Conservation (phyloP, 495 filamentous ascomycete species). For the Aspergillus biplanus region DNA sequence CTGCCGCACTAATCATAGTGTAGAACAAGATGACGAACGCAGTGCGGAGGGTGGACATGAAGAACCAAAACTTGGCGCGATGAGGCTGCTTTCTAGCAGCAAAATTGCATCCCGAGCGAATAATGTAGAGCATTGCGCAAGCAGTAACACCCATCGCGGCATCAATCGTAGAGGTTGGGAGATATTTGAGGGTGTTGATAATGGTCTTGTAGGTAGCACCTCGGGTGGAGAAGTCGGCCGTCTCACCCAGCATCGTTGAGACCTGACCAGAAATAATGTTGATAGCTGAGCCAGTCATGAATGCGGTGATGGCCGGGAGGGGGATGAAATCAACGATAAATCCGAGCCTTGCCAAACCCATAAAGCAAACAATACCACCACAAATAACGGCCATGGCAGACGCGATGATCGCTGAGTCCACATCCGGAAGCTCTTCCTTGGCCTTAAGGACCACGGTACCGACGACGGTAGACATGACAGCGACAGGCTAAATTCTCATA, state of each 20-base stretch:
- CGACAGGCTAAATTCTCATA: slow-evolving; percentile 69
- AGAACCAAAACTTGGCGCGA: slow-evolving; percentile 81
- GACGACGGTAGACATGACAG: slow-evolving; percentile 89
- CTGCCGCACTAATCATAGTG: slow-evolving; percentile 86
- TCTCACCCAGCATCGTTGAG: slow-evolving; percentile 82
- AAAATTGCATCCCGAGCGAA: slow-evolving; percentile 70
- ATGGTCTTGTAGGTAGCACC: slow-evolving; percentile 82
- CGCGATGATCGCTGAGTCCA: slow-evolving; percentile 66
- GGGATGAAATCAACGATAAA: slow-evolving; percentile 98
- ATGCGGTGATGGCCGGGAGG: slow-evolving; percentile 86
- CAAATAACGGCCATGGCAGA: slow-evolving; percentile 79
- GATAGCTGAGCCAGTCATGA: slow-evolving; percentile 97
- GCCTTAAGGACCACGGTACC: slow-evolving; percentile 76
- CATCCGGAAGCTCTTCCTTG: slow-evolving; percentile 57
- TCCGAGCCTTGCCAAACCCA: slow-evolving; percentile 80
- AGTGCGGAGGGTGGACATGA: slow-evolving; percentile 83
- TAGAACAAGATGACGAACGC: slow-evolving; percentile 93
- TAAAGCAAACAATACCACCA: slow-evolving; percentile 77
- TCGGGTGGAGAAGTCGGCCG: slow-evolving; percentile 67
- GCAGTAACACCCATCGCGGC: slow-evolving; percentile 91
- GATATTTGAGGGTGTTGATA: slow-evolving; percentile 82
- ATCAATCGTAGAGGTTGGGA: slow-evolving; percentile 69
- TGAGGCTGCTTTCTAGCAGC: slow-evolving; percentile 69
- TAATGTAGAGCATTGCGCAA: slow-evolving; percentile 78
- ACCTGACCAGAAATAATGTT: slow-evolving; percentile 92